Evolutionary conservation across 352 stramenopile species (phyloP), one percentile per base, ranked within the genome.

Genomic region (Globisporangium mamillatum): DNA sequence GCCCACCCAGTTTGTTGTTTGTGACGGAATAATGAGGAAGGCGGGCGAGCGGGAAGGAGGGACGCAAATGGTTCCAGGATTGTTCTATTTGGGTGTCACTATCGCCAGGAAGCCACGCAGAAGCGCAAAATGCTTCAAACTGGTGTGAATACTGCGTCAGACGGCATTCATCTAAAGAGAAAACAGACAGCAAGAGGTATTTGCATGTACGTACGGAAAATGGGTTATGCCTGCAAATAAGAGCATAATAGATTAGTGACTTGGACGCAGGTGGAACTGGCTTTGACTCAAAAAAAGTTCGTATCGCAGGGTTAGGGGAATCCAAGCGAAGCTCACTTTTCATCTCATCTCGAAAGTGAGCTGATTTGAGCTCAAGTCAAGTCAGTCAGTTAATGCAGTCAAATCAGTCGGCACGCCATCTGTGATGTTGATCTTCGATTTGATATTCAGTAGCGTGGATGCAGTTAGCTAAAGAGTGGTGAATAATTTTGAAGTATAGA

Each of bases 351-450:
- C 29, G 24, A 32, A 41, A 44, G 46, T 41, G 60, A 65, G 25
- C 12, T 46, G 38, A 32, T 32, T 32, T 4, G 29, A 32, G 29
- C 29, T 16, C 16, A 46, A 18, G 12, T 36, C 18, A 44, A 34
- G 24, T 20, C 41, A 50, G 16, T 50, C 41, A 50, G 16, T 50
- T 22, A 24, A 32, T 32, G 18, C 27, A 22, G 60, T 44, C 60
- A 66, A 27, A 66, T 48, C 27, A 32, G 4, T 25, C 34, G 44
- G 46, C 60, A 66, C 60, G 48, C 9, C 18, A 48, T 32, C 12
- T 16, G 8, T 24, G 29, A 59, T 27, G 4, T 41, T 14, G 41
- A 48, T 57, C 3, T 46, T 46, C 38, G 38, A 46, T 46, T 46
- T 46, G 38, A 46, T 46, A 20, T 20, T 46, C 38, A 46, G 5